Evolutionary conservation across 2,329 filamentous ascomycete species (phyloP).

Genomic region (Aspergillus sp.): DNA sequence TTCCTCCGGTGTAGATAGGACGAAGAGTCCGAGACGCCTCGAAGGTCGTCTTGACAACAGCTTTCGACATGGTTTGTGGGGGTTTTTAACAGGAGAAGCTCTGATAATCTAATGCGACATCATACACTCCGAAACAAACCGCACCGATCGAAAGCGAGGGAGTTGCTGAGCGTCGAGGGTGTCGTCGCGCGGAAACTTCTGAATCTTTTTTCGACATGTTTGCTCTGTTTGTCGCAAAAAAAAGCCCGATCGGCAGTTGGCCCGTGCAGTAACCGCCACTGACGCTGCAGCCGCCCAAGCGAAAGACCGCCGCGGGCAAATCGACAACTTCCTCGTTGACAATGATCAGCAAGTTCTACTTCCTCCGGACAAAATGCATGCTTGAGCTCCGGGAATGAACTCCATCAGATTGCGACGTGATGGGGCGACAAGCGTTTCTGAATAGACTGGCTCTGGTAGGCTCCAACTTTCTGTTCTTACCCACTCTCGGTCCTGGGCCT

Average conservation of each 20-base stretch:
- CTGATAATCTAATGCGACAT: constrained; percentile 20
- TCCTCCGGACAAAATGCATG: background rate
- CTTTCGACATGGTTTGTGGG: constrained; percentile 47
- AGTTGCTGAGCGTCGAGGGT: constrained; percentile 7
- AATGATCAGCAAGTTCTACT: background rate
- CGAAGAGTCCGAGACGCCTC: constrained; percentile 79
- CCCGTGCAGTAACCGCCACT: constrained; percentile 25
- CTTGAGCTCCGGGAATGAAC: constrained; percentile 1
- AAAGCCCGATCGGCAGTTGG: constrained; percentile 30
- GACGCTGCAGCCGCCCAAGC: constrained; percentile 2
- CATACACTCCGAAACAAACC: constrained; percentile 12
- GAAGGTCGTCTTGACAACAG: constrained; percentile 78
- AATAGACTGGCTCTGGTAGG: constrained; percentile 48
- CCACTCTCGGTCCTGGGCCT: background rate
- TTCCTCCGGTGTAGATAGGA: constrained; percentile 91
- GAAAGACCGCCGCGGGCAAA: background rate
- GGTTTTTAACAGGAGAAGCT: background rate
- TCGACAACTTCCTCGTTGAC: background rate
- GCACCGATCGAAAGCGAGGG: constrained; percentile 4
- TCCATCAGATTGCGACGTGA: constrained; percentile 17
- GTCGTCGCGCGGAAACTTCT: constrained; percentile 30
- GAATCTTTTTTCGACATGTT: constrained; percentile 35
- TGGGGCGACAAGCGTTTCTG: constrained; percentile 48
- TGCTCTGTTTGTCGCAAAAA: constrained; percentile 29
- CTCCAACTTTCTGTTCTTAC: constrained; percentile 10